phyloP scores from a whole-genome alignment of 108 stramenopile genomes.

The Cylindrotheca fusiformis region DNA sequence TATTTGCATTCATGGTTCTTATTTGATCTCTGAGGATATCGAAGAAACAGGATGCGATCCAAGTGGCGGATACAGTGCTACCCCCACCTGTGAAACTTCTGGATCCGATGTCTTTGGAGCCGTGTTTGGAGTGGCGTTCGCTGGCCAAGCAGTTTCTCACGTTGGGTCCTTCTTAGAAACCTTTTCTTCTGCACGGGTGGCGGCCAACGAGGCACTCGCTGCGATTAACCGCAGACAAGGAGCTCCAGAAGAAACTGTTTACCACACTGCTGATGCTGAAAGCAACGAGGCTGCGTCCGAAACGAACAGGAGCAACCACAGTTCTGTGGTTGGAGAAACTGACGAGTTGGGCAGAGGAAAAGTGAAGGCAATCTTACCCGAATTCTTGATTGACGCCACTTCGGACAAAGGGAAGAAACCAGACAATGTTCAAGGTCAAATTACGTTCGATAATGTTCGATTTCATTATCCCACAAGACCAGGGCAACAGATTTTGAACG shows the following conservation, averaged over 20 bases:
- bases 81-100: constrained; percentile 36
- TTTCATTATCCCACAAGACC: constrained; percentile 87
- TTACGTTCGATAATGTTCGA: constrained; percentile 62
- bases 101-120: constrained; percentile 67
- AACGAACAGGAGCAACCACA: neutral
- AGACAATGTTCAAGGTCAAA: constrained; percentile 35
- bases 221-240: constrained; percentile 56
- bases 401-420: constrained; percentile 58
- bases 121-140: constrained; percentile 72
- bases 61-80: constrained; percentile 30
- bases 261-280: constrained; percentile 17
- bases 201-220: constrained; percentile 44
- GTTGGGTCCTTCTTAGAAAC: constrained; percentile 60
- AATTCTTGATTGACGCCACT: constrained; percentile 54
- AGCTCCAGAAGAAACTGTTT: constrained; percentile 37
- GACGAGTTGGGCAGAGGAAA: neutral
- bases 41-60: constrained; percentile 61
- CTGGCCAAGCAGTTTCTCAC: constrained; percentile 60
- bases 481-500: constrained; percentile 32
- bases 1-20: too few species aligned
- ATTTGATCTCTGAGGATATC: constrained; percentile 56
- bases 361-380: constrained; percentile 39
- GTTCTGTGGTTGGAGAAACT: neutral
- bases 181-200: constrained; percentile 49
- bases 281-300: neutral